Evolutionary conservation across 2,329 filamentous ascomycete species (phyloP), one percentile per base, ranked within the genome.

Genomic region (Zymoseptoria crescenta): DNA sequence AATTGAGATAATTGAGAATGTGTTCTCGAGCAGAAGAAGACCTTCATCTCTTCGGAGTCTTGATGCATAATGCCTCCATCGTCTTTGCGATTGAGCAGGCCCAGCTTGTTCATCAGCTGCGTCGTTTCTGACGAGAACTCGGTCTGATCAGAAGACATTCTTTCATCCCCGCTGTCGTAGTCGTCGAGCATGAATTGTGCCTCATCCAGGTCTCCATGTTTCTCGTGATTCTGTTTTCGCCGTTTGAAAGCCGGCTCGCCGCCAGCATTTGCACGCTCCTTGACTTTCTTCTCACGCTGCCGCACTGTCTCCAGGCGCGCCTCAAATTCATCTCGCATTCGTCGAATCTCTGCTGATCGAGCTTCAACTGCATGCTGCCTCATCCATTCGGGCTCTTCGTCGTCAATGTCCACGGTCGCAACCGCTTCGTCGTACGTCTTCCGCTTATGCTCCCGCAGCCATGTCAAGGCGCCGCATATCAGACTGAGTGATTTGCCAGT

Each of bases 1-100:
- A 96, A 96, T 70, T 96, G 92, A 0, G 88, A 87, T 13, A 96
- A 76, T 69, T 96, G 92, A 2, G 92, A 96, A 73, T 96, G 92
- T 1, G 92, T 96, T 70, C 92, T 83, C 7, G 92, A 96, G 58
- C 91, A 94, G 75, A 93, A 96, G 73, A 89, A 96, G 55, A 96
- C 89, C 79, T 93, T 96, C 55, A 88, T 78, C 64, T 87, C 85
- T 57, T 90, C 84, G 10, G 83, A 79, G 7, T 80, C 73, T 45
- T 83, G 78, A n/a, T 79, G 74, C 5, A 79, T 75, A 1, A 30
- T 49, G 8, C 55, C 54, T 7, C 58, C 50, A 8, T 81, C 76
- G 7, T 79, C 75, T 16, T 72, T 56, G 8, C 57, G 52, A 29
- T n/a, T 55, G 16, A 70, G 66, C 63, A 76, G 74, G 0, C 78